Base-by-base conservation (phyloP, 768 basidiomycete species). In the Sporobolomyces roseus region DNA sequence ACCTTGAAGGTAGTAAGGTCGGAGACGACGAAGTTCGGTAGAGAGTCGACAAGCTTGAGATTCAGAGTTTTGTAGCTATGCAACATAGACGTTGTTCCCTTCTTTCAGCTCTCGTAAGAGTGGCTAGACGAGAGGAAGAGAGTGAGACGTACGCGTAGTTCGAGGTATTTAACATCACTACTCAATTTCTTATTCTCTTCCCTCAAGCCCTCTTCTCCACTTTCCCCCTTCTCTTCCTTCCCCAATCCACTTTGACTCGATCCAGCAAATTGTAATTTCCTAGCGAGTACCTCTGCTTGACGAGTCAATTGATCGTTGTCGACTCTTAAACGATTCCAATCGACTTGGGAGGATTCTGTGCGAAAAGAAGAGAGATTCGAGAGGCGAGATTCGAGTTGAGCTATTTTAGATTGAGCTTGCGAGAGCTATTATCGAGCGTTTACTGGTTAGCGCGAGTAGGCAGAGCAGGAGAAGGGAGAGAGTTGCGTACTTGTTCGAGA, bases 1-100 rank as follows among this genome's bases (percentile, higher is more conserved):
- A 19, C 68, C 68, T 12, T 56, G 48, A 10, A 70, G 64, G 33
- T 70, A 55, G 25, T 50, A 52, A 10, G 65, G 43, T 19, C 72
- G 72, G 1, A 73, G 46, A 6, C 41, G 30, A n/a, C 65, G 68
- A 4, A 73, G 68, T 49, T 73, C 65, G 6, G 54, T 14, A n/a
- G 60, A 33, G 19, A 67, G 56, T 9, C 62, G 56, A 13, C 17
- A 23, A 21, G 30, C 38, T 25, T 70, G 50, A 23, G 6, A 3
- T n/a, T 73, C 65, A 4, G n/a, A n/a, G n/a, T n/a, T n/a, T n/a
- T n/a, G n/a, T n/a, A n/a, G n/a, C n/a, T n/a, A n/a, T n/a, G n/a
- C n/a, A n/a, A n/a, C n/a, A n/a, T n/a, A n/a, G n/a, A n/a, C n/a
- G n/a, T n/a, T n/a, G n/a, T n/a, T n/a, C n/a, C n/a, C n/a, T n/a